Conservation (phyloP, 1,284 basidiomycete species). For the Microbotryum violaceum region DNA sequence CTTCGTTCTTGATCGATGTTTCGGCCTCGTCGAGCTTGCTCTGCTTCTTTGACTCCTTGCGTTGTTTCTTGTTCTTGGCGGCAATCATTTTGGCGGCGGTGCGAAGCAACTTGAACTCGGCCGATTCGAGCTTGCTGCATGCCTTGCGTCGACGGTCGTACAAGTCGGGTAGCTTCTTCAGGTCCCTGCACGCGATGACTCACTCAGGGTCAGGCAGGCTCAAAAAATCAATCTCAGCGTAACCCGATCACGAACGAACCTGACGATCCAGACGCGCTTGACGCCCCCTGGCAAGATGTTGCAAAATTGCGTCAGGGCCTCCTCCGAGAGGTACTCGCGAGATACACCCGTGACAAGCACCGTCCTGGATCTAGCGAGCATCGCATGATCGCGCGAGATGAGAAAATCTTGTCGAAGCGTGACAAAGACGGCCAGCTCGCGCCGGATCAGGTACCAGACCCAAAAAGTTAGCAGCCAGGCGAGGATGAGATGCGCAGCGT, state of each 20-base stretch:
- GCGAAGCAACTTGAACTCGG: constrained; percentile 66
- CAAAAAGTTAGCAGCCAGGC: constrained; percentile 69
- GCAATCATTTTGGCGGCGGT: constrained; percentile 56
- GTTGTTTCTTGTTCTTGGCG: constrained; percentile 39
- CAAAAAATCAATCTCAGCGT: not conserved
- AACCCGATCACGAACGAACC: constrained; percentile 42
- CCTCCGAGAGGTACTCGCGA: constrained; percentile 57
- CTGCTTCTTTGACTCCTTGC: constrained; percentile 11
- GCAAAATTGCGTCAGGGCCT: constrained; percentile 57
- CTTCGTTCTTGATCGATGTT: constrained; percentile 11
- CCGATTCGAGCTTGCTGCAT: constrained; percentile 71
- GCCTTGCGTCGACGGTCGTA: constrained; percentile 70
- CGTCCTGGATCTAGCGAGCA: constrained; percentile 73
- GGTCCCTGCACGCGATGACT: constrained; percentile 47
- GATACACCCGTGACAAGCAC: constrained; percentile 85
- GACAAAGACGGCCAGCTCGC: constrained; percentile 74
- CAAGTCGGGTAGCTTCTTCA: constrained; percentile 73
- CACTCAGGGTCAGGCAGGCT: not conserved
- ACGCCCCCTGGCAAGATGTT: constrained; percentile 72
- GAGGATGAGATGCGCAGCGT: constrained; percentile 66
- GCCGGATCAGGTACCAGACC: constrained; percentile 71
- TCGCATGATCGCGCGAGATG: constrained; percentile 61
- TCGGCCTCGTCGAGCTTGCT: not conserved
- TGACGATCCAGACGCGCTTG: constrained; percentile 81
- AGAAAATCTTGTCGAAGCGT: constrained; percentile 76